Evolutionary conservation across 371 early-diverging fungal species (phyloP).

Genomic region (Furculomyces boomerangus): DNA sequence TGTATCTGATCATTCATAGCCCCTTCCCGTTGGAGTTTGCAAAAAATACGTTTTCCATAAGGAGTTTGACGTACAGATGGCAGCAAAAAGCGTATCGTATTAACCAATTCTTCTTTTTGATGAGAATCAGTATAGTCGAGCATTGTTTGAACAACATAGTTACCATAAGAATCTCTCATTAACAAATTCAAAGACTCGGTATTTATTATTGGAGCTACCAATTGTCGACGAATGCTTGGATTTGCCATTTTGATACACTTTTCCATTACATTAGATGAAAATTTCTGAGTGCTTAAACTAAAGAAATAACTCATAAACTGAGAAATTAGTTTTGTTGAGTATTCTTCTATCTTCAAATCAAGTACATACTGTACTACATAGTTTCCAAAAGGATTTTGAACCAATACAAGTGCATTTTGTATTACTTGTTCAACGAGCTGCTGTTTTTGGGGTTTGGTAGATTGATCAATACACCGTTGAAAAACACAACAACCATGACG

Average conservation of each 20-base stretch:
- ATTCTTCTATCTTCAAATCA: constrained; percentile 49
- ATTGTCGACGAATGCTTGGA: constrained; percentile 36
- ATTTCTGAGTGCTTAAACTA: constrained; percentile 68
- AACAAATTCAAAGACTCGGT: constrained; percentile 45
- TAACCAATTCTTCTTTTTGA: constrained; percentile 54
- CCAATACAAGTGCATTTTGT: constrained; percentile 52
- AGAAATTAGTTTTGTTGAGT: constrained; percentile 48
- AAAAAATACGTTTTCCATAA: constrained; percentile 72
- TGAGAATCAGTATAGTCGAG: constrained; percentile 57
- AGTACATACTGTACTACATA: constrained; percentile 95
- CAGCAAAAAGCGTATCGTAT: constrained; percentile 53
- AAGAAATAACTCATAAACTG: constrained; percentile 60
- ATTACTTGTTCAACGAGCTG: constrained; percentile 64
- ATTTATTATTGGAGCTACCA: constrained; percentile 58
- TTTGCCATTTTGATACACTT: constrained; percentile 76
- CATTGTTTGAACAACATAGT: constrained; percentile 83
- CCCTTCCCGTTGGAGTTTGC: constrained; percentile 38
- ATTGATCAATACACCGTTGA: constrained; percentile 89
- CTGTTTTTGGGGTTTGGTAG: constrained; percentile 40
- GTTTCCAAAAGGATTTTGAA: constrained; percentile 93
- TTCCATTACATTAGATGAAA: constrained; percentile 84
- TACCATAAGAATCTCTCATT: constrained; percentile 71
- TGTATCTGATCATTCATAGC: too few species aligned
- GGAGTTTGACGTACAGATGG: constrained; percentile 69
- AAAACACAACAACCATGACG: constrained; percentile 96